Evolutionary conservation across 139 green algal genomes (phyloP), one percentile per base, ranked within the genome.

Genomic region (Chlamydomonas eustigma): DNA sequence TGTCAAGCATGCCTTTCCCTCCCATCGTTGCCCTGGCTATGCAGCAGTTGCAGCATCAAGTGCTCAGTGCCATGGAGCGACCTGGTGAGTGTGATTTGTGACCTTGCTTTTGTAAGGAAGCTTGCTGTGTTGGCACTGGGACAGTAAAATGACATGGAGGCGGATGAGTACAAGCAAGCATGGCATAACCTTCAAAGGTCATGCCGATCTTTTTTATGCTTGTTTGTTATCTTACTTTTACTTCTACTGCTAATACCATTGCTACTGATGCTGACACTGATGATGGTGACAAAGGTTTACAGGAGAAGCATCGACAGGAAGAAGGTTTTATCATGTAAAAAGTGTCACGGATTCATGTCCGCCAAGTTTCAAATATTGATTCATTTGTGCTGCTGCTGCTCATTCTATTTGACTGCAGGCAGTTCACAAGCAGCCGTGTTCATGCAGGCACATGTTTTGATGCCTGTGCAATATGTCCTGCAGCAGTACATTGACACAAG

Each of bases 1-100:
- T 68, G 12, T 6, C 4, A 4, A 5, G 52, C 52, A 22, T 68
- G 52, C 52, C 52, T 4, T 68, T 28, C 4, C 52, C 52, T 4
- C n/a, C 52, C 22, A 6, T 68, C 34, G 52, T 68, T 8, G 8
- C 52, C 18, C 18, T 68, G 52, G 52, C 52, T 25, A 33, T 68
- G 18, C 52, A 68, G 52, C 52, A 35, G 52, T 28, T 68, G 52
- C 52, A 68, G 52, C 52, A 28, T 4, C 52, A 68, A 28, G n/a
- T 68, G 12, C 32, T 31, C n/a, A 31, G n/a, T 4, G 6, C 52
- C 52, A 22, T 68, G 4, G 52, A 22, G 52, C 52, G 52, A 22
- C 52, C 52, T 37, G 52, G 52, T 28, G 22, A 68, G 52, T 58
- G 44, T 12, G 44, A n/a, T n/a, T n/a, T n/a, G n/a, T n/a, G n/a